phyloP scores from a whole-genome alignment of 2,329 filamentous ascomycete species.

The Trichophyton rubrum region DNA sequence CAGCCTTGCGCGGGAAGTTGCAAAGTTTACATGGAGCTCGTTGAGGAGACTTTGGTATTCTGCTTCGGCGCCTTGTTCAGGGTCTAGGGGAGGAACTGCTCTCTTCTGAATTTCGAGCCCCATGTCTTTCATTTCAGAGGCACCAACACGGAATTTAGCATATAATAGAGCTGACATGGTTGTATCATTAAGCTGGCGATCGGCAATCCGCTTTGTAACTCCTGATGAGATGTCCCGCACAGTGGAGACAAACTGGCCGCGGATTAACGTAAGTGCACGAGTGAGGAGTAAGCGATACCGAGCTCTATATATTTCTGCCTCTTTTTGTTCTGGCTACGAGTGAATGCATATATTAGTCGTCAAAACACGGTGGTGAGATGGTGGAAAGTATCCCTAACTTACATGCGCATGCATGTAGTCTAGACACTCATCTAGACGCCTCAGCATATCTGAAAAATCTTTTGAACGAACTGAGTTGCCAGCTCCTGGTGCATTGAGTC shows the following conservation, averaged over 20 bases:
- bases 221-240: slow-evolving; percentile 50
- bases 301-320: slow-evolving; percentile 76
- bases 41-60: slow-evolving; percentile 56
- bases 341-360: slow-evolving; percentile 10
- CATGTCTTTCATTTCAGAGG: slow-evolving; percentile 52
- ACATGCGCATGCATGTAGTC: slow-evolving; percentile 85
- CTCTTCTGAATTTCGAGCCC: slow-evolving; percentile 57
- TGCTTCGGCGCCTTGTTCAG: slow-evolving; percentile 45
- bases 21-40: slow-evolving; percentile 52
- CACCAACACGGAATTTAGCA: slow-evolving; percentile 57
- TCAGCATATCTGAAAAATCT: slow-evolving; percentile 77
- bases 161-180: slow-evolving; percentile 59
- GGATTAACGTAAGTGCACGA: slow-evolving; percentile 52
- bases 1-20: slow-evolving; percentile 45
- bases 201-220: slow-evolving; percentile 50
- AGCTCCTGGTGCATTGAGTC: slow-evolving; percentile 84
- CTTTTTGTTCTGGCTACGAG: slow-evolving; percentile 62
- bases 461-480: slow-evolving; percentile 71
- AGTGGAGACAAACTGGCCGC: slow-evolving; percentile 53
- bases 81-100: slow-evolving; percentile 47
- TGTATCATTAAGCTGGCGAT: slow-evolving; percentile 57
- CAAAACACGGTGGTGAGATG: slow-evolving; percentile 8
- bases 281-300: slow-evolving; percentile 74
- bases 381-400: slow-evolving; percentile 21
- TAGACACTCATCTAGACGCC: slow-evolving; percentile 78